Base-by-base conservation (phyloP, 2,329 filamentous ascomycete species). In the Alternaria ethzedia region DNA sequence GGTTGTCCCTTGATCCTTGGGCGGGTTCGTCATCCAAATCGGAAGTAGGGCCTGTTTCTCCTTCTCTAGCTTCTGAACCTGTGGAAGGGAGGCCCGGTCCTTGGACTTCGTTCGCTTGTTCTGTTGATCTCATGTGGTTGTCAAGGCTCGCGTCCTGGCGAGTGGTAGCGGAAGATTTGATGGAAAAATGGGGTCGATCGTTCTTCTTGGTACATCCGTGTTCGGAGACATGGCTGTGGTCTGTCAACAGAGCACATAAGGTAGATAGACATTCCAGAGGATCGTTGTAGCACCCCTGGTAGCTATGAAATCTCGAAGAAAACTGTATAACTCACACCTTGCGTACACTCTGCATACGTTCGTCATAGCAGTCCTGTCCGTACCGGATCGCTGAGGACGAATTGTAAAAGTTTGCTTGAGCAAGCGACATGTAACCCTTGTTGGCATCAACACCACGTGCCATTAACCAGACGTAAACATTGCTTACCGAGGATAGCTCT, bases 361-460 rank as follows among this genome's bases (percentile, higher is more conserved):
- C 86, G 77, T 94, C 91, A 75, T 92, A 95, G 73, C 87, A 86
- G 70, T 92, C 89, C 66, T 83, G 85, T 4, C 91, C 91, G 75
- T 91, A 94, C 45, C 88, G 84, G 65, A 88, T 77, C 30, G 89
- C 86, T n/a, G 87, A 82, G 12, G 87, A 83, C 74, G 88, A 84
- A n/a, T 87, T 88, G 26, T 87, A 83, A 79, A 92, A 94, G 80
- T 94, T 93, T 65, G 92, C 91, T 61, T 91, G 87, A n/a, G 91
- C 90, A 44, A 94, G 83, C 67, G 82, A 79, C 28, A 86, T 72
- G 65, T 79, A 84, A 7, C 82, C 83, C 81, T 83, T 15, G 17
- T 6, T 32, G 11, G 49, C 9, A 51, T 63, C 30, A 64, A 49
- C 25, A 58, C 30, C 21, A 9, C 3, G 47, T 32, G 6, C 25